A percentile compares a stretch with the other conserved stretches of the same genome.
These are phyloP conservation scores for Auriscalpium microsporum DNA, from an alignment of 768 basidiomycete species.

Conservation along the genomic window DNA sequence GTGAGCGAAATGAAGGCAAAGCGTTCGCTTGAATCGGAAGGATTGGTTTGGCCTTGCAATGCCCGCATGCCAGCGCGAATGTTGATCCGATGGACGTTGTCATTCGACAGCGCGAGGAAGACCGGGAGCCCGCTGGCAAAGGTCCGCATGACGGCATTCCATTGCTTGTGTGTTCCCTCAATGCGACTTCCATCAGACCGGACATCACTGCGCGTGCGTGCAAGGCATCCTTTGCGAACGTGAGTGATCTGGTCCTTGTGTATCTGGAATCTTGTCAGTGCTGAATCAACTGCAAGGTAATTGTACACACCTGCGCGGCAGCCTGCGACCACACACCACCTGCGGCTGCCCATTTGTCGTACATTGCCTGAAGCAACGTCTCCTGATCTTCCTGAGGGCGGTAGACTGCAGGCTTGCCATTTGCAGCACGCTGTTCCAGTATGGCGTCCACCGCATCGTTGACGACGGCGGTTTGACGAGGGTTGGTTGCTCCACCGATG, in stretches of 20 bases:
- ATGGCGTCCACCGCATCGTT: not conserved
- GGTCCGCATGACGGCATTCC: conserved; percentile 18
- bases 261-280: conserved; percentile 12
- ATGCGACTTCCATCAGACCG: conserved; percentile 21
- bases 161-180: conserved; percentile 23
- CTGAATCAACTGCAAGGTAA: not conserved
- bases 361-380: conserved; percentile 4
- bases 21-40: not conserved
- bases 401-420: conserved; percentile 11
- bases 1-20: conserved; percentile 12
- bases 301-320: conserved; percentile 6
- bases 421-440: not conserved
- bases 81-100: conserved; percentile 20
- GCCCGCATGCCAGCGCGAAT: conserved; percentile 5
- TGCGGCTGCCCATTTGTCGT: conserved; percentile 1
- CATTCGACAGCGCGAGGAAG: conserved; percentile 11
- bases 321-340: conserved; percentile 1
- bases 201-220: conserved; percentile 15
- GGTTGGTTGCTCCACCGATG: not conserved
- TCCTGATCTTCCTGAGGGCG: conserved; percentile 15
- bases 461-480: not conserved
- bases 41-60: too few species aligned
- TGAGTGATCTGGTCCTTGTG: conserved; percentile 21
- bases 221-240: too few species aligned
- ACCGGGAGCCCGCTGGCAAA: conserved; percentile 18